A percentile compares a stretch with the other conserved stretches of the same genome.
These are phyloP conservation scores for Staphylotrichum tortipilum DNA, from an alignment of 495 filamentous ascomycete species.

Conservation along the genomic window DNA sequence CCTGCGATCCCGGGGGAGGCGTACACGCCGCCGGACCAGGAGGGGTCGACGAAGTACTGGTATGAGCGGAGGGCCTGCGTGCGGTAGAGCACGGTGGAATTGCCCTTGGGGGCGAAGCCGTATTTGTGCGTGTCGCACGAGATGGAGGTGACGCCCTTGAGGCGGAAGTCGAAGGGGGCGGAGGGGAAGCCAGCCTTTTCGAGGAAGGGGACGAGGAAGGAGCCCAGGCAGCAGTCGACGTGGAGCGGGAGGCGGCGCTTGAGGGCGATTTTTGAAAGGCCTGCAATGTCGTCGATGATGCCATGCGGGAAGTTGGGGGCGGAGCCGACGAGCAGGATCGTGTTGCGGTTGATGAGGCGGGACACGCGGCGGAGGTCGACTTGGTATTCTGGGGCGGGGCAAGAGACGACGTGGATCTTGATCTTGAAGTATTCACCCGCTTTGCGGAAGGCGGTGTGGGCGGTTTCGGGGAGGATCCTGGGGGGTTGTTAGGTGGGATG, in stretches of 20 bases:
- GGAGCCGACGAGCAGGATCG: slow-evolving; percentile 88
- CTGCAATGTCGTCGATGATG: slow-evolving; percentile 88
- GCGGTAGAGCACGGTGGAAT: slow-evolving; percentile 85
- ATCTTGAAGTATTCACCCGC: slow-evolving; percentile 92
- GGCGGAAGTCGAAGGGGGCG: slow-evolving; percentile 83
- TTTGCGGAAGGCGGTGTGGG: slow-evolving; percentile 93
- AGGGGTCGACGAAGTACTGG: slow-evolving; percentile 92
- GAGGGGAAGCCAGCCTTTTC: slow-evolving; percentile 82
- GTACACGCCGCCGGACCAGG: slow-evolving; percentile 95
- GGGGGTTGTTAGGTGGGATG: slow-evolving; percentile 1
- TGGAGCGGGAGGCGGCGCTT: slow-evolving; percentile 77
- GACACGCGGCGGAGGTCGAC: slow-evolving; percentile 68
- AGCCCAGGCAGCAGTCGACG: slow-evolving; percentile 95
- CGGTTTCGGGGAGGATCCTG: slow-evolving; percentile 90
- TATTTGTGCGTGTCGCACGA: slow-evolving; percentile 98
- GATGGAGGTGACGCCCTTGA: slow-evolving; percentile 90
- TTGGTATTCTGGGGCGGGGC: slow-evolving; percentile 76
- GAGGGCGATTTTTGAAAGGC: slow-evolving; percentile 74
- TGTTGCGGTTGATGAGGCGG: slow-evolving; percentile 90
- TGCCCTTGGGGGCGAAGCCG: slow-evolving; percentile 96
- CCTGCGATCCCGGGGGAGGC: slow-evolving; percentile 86
- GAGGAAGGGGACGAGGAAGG: slow-evolving; percentile 87
- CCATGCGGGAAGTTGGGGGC: slow-evolving; percentile 97
- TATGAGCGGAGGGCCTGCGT: slow-evolving; percentile 65
- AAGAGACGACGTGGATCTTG: slow-evolving; percentile 81